Conservation (phyloP, 1,139 yeast genomes). For the Candida gigantensis region DNA sequence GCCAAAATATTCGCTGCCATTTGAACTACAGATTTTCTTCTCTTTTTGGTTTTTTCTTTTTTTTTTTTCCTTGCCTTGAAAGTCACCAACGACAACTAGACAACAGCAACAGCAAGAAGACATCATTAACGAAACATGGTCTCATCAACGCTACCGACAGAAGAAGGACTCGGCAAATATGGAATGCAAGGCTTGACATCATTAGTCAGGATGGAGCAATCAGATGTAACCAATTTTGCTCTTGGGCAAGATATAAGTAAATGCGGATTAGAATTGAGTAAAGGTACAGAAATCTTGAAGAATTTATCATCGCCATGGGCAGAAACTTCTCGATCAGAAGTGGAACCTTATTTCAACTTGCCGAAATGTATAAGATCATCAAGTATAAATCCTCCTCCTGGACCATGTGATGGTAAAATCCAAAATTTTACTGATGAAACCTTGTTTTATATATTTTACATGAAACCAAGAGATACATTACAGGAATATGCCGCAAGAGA, state of each 20-base stretch:
- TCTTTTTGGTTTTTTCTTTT: too few species aligned
- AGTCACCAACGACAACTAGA: too few species aligned
- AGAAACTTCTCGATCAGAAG: constrained; percentile 85
- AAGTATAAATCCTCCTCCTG: constrained; percentile 46
- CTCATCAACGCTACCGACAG: constrained; percentile 10
- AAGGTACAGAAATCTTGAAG: constrained; percentile 54
- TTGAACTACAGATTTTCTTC: too few species aligned
- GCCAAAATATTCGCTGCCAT: too few species aligned
- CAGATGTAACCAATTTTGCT: constrained; percentile 69
- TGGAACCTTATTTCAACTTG: constrained; percentile 74
- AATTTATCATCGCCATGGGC: constrained; percentile 94
- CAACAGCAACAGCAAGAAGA: too few species aligned
- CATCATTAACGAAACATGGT: constrained; percentile 10
- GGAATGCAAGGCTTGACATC: constrained; percentile 76
- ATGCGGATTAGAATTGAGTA: constrained; percentile 65
- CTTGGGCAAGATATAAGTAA: constrained; percentile 82
- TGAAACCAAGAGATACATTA: constrained; percentile 88
- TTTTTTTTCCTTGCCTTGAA: background rate
- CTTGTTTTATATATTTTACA: constrained; percentile 87
- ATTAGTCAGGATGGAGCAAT: constrained; percentile 66
- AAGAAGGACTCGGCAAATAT: constrained; percentile 51
- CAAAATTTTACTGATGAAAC: constrained; percentile 87
- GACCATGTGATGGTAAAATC: constrained; percentile 64
- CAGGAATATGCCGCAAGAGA: constrained; percentile 96
- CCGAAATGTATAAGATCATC: constrained; percentile 60